A percentile compares a stretch with the other conserved stretches of the same genome.
phyloP scores from a whole-genome alignment of 306 rosid genomes.

The Trifolium pratense region DNA sequence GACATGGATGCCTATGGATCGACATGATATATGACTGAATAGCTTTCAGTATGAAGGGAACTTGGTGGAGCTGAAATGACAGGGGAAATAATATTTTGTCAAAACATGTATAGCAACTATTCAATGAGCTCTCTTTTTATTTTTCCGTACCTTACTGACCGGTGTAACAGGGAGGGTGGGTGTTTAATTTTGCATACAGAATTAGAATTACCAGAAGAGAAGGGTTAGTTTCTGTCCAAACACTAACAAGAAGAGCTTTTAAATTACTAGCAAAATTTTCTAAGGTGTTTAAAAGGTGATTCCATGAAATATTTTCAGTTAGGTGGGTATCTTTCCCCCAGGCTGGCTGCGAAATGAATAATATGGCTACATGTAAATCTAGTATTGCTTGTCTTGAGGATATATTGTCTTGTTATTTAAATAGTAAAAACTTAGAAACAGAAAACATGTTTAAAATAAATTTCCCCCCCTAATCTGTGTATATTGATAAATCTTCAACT shows the following conservation, averaged over 20 bases:
- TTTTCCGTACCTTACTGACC: neutral
- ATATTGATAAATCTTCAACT: slow-evolving; percentile 17
- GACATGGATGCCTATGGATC: neutral
- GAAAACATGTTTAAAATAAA: neutral
- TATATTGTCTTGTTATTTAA: neutral
- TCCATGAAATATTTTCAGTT: neutral
- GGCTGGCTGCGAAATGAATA: slow-evolving; percentile 3
- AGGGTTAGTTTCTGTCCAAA: neutral
- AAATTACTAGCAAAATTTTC: no score
- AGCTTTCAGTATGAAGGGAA: neutral
- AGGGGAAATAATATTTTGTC: neutral
- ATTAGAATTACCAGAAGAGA: neutral
- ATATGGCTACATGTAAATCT: slow-evolving; percentile 4
- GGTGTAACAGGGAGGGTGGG: neutral
- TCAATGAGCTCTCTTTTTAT: neutral
- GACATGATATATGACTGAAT: neutral
- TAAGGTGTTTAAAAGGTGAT: neutral
- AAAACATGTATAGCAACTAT: neutral
- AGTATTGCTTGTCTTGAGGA: slow-evolving; percentile 2
- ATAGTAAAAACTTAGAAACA: neutral
- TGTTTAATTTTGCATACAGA: neutral
- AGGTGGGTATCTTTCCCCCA: neutral
- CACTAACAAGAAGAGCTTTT: neutral
- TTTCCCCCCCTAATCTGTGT: neutral
- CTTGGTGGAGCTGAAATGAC: neutral